Conservation (phyloP, 2,329 filamentous ascomycete species). For the Xylariaceae sp. region DNA sequence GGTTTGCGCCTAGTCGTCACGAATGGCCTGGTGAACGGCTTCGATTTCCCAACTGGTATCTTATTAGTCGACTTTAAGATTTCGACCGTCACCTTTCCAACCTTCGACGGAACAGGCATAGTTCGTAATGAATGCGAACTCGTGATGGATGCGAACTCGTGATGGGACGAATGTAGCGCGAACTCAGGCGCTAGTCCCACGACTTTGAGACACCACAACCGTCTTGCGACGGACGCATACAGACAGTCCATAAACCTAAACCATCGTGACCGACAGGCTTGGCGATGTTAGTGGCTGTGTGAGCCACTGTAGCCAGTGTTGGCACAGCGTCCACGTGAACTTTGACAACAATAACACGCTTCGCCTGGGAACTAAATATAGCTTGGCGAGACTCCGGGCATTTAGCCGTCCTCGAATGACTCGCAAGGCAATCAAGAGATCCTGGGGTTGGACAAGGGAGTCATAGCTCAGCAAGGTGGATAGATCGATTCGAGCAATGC, state of each 20-base stretch:
- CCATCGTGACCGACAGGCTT: conserved; percentile 39
- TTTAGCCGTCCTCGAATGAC: conserved; percentile 41
- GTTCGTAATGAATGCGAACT: no score
- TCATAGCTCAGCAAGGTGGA: no score
- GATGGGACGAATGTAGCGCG: conserved; percentile 36
- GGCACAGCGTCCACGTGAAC: conserved; percentile 38
- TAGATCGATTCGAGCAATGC: no score
- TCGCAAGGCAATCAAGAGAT: conserved; percentile 52
- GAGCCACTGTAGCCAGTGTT: conserved; percentile 39
- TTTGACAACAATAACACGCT: conserved; percentile 38
- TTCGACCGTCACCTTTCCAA: conserved; percentile 41
- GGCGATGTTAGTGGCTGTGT: conserved; percentile 36
- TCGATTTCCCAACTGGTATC: conserved; percentile 37
- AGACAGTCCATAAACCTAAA: conserved; percentile 36
- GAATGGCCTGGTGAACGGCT: conserved; percentile 27
- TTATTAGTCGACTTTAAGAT: conserved; percentile 42
- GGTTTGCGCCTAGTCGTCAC: conserved; percentile 30
- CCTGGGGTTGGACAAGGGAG: conserved; percentile 50
- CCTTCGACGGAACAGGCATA: conserved; percentile 31
- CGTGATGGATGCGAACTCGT: no score
- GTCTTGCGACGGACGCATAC: conserved; percentile 38
- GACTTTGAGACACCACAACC: conserved; percentile 32
- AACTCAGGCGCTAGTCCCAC: conserved; percentile 37
- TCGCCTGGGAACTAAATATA: conserved; percentile 35
- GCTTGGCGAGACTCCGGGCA: conserved; percentile 37